These are phyloP conservation scores for Phytophthora sp. DNA, from an alignment of 352 stramenopile genomes.

Conservation along the genomic window DNA sequence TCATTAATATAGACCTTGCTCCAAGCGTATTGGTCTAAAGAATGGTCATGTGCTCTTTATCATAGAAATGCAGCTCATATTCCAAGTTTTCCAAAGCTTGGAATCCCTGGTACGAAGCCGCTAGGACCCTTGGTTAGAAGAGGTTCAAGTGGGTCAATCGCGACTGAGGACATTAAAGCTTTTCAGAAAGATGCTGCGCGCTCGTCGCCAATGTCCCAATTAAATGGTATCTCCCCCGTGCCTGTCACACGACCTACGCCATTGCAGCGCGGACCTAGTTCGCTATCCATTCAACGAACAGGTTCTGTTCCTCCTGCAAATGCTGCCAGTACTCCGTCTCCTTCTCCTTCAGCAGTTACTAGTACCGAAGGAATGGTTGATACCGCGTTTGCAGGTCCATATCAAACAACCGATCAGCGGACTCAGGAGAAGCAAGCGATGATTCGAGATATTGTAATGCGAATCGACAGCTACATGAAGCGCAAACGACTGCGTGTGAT, in stretches of 20 bases:
- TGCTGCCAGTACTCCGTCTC: background rate
- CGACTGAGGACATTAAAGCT: constrained; percentile 1
- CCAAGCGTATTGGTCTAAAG: background rate
- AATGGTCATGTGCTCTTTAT: too few relatives aligned
- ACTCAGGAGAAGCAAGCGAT: constrained; percentile 72
- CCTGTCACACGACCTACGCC: background rate
- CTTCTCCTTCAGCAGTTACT: constrained; percentile 7
- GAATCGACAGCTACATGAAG: constrained; percentile 87
- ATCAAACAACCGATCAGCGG: constrained; percentile 71
- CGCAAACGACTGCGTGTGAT: constrained; percentile 85
- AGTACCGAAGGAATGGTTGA: constrained; percentile 30
- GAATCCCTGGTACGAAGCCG: constrained; percentile 54
- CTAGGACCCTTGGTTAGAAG: constrained; percentile 39
- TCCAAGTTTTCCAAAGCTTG: constrained; percentile 59
- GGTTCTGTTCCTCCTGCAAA: background rate
- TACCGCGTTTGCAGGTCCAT: constrained; percentile 52
- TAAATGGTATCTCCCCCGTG: background rate
- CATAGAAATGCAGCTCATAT: constrained; percentile 16
- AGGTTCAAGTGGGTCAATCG: constrained; percentile 21
- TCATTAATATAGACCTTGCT: background rate
- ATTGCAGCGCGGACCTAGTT: constrained; percentile 26
- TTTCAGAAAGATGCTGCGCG: constrained; percentile 13
- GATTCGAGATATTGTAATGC: constrained; percentile 77
- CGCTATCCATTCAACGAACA: constrained; percentile 5
- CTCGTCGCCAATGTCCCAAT: background rate